These are phyloP conservation scores for Sphaerulina musiva DNA, from an alignment of 2,329 filamentous ascomycete species.

Conservation along the genomic window DNA sequence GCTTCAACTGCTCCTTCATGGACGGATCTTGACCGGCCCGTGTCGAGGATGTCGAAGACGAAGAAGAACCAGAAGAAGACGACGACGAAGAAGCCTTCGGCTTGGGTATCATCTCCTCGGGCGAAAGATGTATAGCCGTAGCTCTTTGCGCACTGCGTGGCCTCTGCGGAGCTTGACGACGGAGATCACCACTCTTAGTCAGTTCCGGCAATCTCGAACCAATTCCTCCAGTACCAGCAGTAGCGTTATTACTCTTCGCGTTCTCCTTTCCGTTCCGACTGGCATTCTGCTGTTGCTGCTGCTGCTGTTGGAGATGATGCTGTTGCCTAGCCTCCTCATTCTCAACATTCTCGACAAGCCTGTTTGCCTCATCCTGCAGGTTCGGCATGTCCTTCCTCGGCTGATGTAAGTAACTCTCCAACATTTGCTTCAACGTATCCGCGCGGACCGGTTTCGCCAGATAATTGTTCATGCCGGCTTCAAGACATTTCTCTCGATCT, in stretches of 20 bases:
- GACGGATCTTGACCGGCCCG: too few relatives aligned
- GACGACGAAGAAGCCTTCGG: too few relatives aligned
- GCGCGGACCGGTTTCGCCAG: slow-evolving; percentile 91
- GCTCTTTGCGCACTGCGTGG: slow-evolving; percentile 17
- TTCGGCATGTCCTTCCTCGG: slow-evolving; percentile 40
- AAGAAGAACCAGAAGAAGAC: too few relatives aligned
- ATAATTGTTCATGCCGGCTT: slow-evolving; percentile 96
- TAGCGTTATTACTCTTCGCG: too few relatives aligned
- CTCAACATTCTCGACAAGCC: slow-evolving; percentile 35
- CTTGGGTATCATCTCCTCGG: background rate
- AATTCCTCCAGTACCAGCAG: too few relatives aligned
- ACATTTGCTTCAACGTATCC: slow-evolving; percentile 75
- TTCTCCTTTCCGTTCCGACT: too few relatives aligned
- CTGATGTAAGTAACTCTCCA: slow-evolving; percentile 60
- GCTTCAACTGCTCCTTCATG: too few relatives aligned
- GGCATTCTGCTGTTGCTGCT: too few relatives aligned
- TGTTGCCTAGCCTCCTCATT: slow-evolving; percentile 10
- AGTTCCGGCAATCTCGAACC: too few relatives aligned
- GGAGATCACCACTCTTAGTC: background rate
- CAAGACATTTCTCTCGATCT: slow-evolving; percentile 90
- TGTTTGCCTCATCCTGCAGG: slow-evolving; percentile 42
- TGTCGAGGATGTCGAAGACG: too few relatives aligned
- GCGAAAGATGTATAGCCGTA: slow-evolving; percentile 25
- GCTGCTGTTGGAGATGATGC: background rate
- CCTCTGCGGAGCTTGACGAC: slow-evolving; percentile 7